Percentiles rank a stretch among this genome's conserved stretches.
These are phyloP conservation scores for Liquidambar formosana DNA, from an alignment of 164 flowering plant species.

Conservation along the genomic window DNA sequence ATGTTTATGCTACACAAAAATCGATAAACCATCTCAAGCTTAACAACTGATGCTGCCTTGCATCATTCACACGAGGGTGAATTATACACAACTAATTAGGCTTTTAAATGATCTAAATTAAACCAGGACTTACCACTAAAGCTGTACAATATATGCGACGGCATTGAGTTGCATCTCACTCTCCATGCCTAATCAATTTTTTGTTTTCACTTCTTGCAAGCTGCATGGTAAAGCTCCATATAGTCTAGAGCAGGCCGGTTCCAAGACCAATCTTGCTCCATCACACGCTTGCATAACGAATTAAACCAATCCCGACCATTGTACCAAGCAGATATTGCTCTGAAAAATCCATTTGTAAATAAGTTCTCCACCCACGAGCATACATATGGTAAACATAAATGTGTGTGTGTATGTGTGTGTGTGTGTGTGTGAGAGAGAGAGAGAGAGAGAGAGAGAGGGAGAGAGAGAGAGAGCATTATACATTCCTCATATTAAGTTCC, in stretches of 20 bases:
- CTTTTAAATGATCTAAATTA: not conserved
- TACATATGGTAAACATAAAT: not conserved
- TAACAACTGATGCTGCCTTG: not conserved
- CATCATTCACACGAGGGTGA: not conserved
- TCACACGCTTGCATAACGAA: conserved; percentile 72
- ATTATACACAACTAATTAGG: conserved; percentile 1
- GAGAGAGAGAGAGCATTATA: not conserved
- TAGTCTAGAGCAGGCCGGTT: conserved; percentile 95
- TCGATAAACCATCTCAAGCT: conserved; percentile 5
- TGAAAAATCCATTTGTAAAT: conserved; percentile 23
- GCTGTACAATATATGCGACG: conserved; percentile 27
- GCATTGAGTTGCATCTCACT: not conserved
- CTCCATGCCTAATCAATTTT: not conserved
- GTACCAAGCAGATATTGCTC: conserved; percentile 92
- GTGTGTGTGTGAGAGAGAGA: too few relatives aligned
- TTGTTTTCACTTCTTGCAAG: conserved; percentile 63
- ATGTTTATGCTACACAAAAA: conserved; percentile 10
- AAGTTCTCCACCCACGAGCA: not conserved
- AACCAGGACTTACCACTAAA: conserved; percentile 1
- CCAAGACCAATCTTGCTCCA: conserved; percentile 99
- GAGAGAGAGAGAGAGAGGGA: not conserved
- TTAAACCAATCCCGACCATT: conserved; percentile 77
- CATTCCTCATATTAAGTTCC: not conserved
- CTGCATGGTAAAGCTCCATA: conserved; percentile 86
- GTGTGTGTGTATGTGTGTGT: too few relatives aligned